These are phyloP conservation scores for Bathelium albidoporum DNA, from an alignment of 495 filamentous ascomycete genomes.

Conservation along the genomic window DNA sequence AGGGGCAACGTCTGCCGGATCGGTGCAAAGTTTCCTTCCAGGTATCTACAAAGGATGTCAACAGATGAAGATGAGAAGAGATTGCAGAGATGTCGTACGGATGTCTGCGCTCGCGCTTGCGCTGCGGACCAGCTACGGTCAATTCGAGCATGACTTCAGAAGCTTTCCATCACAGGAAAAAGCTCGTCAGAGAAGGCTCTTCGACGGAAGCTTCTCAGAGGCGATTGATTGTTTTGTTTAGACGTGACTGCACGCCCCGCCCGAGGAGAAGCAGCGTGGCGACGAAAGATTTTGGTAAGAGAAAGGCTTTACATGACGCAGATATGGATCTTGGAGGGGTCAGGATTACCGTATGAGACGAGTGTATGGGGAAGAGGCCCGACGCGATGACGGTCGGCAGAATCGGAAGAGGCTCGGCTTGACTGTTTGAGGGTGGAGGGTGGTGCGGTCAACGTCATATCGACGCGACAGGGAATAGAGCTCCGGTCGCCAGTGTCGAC, in stretches of 20 bases:
- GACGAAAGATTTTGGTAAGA: too few species aligned
- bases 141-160: neutral
- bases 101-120: constrained; percentile 20
- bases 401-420: neutral
- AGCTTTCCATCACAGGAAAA: neutral
- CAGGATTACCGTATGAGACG: too few species aligned
- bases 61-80: neutral
- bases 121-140: constrained; percentile 18
- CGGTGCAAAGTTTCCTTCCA: constrained; percentile 56
- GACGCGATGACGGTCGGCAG: too few species aligned
- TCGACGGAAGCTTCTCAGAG: too few species aligned
- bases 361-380: neutral
- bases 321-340: too few species aligned
- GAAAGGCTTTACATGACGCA: too few species aligned
- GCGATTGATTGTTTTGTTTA: neutral
- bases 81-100: constrained; percentile 10
- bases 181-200: neutral
- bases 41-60: constrained; percentile 29
- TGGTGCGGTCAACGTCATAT: too few species aligned
- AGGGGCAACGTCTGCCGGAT: constrained; percentile 39
- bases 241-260: too few species aligned
- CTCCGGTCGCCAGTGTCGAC: neutral
- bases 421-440: too few species aligned
- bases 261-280: neutral
- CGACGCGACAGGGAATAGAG: neutral